Conservation (phyloP, 2,329 filamentous ascomycete genomes). For the Myriosclerotinia duriaeana region DNA sequence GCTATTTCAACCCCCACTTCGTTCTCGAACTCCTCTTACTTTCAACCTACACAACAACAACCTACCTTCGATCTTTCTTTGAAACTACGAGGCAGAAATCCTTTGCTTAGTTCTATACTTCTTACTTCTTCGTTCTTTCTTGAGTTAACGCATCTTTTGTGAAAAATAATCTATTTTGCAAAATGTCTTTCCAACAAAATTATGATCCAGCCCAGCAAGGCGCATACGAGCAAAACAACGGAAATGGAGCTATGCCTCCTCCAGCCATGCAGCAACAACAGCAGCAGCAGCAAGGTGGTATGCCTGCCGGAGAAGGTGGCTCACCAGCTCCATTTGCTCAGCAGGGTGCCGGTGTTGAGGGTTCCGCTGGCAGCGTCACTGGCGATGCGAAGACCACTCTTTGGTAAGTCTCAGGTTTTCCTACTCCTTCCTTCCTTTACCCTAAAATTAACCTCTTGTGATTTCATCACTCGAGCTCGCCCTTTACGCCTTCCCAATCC, state of each 20-base stretch:
- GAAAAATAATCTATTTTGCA: background rate
- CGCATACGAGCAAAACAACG: conserved; percentile 50
- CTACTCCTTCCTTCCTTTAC: background rate
- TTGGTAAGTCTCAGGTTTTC: conserved; percentile 45
- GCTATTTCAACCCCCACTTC: conserved; percentile 12
- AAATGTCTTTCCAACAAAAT: conserved; percentile 11
- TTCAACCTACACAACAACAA: conserved; percentile 19
- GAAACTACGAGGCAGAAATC: background rate
- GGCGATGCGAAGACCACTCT: conserved; percentile 57
- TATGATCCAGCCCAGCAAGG: conserved; percentile 62
- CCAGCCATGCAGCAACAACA: conserved; percentile 51
- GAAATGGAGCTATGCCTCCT: conserved; percentile 44
- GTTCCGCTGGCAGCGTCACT: conserved; percentile 42
- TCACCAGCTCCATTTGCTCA: conserved; percentile 52
- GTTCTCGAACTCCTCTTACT: conserved; percentile 15
- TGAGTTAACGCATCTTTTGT: background rate
- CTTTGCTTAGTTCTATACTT: background rate
- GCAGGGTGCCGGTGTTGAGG: conserved; percentile 40
- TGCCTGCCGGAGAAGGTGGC: conserved; percentile 58
- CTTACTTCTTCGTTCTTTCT: background rate
- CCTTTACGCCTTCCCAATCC: background rate
- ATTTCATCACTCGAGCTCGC: conserved; percentile 42
- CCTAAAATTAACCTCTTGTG: background rate
- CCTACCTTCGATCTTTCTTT: background rate
- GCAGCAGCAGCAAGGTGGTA: conserved; percentile 35